phyloP scores from a whole-genome alignment of 805 yeast species.

The Yamadazyma phyllophila region DNA sequence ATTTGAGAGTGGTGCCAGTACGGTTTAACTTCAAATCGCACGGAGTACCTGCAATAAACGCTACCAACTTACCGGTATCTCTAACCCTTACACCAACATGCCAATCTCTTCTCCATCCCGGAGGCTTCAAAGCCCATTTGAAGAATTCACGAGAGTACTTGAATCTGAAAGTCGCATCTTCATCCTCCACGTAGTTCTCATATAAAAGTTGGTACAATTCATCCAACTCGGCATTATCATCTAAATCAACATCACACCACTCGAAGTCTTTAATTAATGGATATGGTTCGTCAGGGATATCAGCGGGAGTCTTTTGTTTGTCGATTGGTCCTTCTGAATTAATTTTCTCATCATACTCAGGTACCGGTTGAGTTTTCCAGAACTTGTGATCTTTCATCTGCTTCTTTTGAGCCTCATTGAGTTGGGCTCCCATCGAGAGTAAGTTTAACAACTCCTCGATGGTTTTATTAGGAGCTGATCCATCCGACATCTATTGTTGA shows the following conservation, averaged over 20 bases:
- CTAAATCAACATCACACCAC: constrained; percentile 78
- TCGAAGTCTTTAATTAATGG: constrained; percentile 78
- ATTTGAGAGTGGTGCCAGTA: constrained; percentile 43
- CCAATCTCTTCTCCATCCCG: constrained; percentile 91
- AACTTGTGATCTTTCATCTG: constrained; percentile 89
- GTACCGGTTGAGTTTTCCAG: constrained; percentile 98
- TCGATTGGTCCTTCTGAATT: constrained; percentile 83
- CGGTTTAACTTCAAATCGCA: constrained; percentile 60
- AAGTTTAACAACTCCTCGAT: constrained; percentile 61
- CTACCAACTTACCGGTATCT: constrained; percentile 73
- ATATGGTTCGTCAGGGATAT: constrained; percentile 68
- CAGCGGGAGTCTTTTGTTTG: constrained; percentile 58
- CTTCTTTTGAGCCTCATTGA: constrained; percentile 58
- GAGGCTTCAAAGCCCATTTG: constrained; percentile 91
- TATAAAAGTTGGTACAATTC: constrained; percentile 79
- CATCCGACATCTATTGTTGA: constrained; percentile 9
- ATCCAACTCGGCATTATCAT: constrained; percentile 52
- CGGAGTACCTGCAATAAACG: constrained; percentile 91
- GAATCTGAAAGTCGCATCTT: constrained; percentile 88
- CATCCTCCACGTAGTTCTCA: constrained; percentile 93
- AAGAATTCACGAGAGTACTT: constrained; percentile 81
- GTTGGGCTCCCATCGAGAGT: constrained; percentile 51
- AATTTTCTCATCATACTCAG: constrained; percentile 66
- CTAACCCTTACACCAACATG: constrained; percentile 90
- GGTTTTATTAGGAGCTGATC: constrained; percentile 14